phyloP scores from a whole-genome alignment of 208 protist genomes.

The Leishmania aethiopica region DNA sequence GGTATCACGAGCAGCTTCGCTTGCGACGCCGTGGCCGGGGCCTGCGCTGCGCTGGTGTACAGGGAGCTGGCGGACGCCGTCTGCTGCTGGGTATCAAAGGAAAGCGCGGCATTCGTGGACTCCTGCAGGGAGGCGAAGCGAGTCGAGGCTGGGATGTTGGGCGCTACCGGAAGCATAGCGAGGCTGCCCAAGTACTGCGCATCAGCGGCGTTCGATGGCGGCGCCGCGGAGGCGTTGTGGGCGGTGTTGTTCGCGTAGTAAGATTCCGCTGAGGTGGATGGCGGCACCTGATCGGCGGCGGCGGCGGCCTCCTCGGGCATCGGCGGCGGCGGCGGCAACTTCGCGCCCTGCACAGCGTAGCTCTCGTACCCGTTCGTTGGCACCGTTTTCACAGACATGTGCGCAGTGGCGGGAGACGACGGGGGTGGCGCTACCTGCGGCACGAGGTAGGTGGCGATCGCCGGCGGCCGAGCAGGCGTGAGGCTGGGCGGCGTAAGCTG shows the following conservation, averaged over 20 bases:
- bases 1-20: conserved; percentile 40
- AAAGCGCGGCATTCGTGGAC: conserved; percentile 14
- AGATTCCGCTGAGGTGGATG: neutral
- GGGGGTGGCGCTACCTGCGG: conserved; percentile 33
- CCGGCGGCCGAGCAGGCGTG: conserved; percentile 18
- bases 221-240: conserved; percentile 8
- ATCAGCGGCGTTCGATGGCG: neutral
- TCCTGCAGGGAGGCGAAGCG: conserved; percentile 23
- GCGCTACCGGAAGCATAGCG: conserved; percentile 23
- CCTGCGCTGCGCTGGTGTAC: conserved; percentile 33
- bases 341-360: conserved; percentile 30
- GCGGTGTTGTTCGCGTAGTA: conserved; percentile 36
- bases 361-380: conserved; percentile 30
- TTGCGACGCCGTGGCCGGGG: conserved; percentile 16
- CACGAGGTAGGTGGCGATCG: conserved; percentile 12
- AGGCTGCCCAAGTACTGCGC: conserved; percentile 4
- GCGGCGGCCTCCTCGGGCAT: conserved; percentile 5
- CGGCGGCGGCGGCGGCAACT: conserved; percentile 8
- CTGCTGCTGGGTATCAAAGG: conserved; percentile 11
- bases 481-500: conserved; percentile 36
- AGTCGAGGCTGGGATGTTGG: neutral
- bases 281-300: neutral
- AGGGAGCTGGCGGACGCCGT: conserved; percentile 21
- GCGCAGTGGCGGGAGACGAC: conserved; percentile 13
- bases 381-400: conserved; percentile 22